phyloP scores from a whole-genome alignment of 2,329 filamentous ascomycete genomes.

The Fusarium concolor region DNA sequence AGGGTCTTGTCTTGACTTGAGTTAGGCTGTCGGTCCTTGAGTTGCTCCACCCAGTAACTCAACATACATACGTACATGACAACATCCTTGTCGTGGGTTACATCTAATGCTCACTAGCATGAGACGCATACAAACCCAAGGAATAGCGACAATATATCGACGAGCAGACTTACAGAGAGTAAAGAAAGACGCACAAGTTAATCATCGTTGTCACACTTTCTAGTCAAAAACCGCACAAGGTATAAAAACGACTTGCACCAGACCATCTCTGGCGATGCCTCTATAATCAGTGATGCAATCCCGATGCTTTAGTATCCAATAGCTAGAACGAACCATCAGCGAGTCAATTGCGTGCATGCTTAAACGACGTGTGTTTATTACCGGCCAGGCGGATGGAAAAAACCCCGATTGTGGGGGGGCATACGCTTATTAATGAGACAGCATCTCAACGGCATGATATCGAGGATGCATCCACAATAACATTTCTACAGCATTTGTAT shows the following conservation, averaged over 20 bases:
- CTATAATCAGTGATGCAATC: conserved; percentile 27
- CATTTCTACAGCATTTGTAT: too few species aligned
- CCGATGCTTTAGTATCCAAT: conserved; percentile 36
- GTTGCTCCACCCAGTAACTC: conserved; percentile 2
- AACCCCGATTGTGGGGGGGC: neutral
- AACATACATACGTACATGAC: neutral
- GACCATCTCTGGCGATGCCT: conserved; percentile 8
- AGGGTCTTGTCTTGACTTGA: conserved; percentile 3
- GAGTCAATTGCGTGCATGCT: conserved; percentile 14
- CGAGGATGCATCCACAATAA: too few species aligned
- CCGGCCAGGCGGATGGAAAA: conserved; percentile 15
- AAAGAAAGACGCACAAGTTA: neutral
- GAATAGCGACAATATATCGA: neutral
- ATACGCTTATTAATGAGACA: conserved; percentile 1
- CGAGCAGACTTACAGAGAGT: neutral
- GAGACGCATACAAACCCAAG: neutral
- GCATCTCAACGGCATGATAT: neutral
- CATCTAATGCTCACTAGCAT: neutral
- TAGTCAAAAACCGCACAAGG: conserved; percentile 2
- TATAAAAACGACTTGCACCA: neutral
- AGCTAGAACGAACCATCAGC: conserved; percentile 1
- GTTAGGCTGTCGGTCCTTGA: neutral
- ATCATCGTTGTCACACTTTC: neutral
- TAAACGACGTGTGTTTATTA: conserved; percentile 18
- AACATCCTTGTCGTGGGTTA: conserved; percentile 1